Conservation (phyloP, 164 flowering plant species). For the Sedum album region DNA sequence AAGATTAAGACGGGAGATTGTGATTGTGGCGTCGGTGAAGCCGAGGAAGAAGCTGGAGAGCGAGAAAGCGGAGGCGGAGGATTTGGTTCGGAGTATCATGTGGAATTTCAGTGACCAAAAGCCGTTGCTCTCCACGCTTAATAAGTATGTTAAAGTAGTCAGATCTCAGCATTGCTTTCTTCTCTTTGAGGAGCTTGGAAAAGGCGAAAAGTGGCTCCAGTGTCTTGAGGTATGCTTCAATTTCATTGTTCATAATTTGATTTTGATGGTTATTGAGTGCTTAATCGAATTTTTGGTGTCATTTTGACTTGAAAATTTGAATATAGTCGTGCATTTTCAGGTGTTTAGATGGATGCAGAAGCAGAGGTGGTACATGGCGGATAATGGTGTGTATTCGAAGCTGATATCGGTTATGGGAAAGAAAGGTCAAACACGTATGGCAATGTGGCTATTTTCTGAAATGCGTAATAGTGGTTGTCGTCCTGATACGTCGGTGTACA, state of each 20-base stretch:
- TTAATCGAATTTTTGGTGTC: no score
- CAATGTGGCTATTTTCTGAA: conserved; percentile 99
- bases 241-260: not conserved
- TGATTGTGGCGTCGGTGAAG: not conserved
- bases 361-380: conserved; percentile 89
- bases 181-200: conserved; percentile 90
- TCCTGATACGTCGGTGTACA: conserved; percentile 93
- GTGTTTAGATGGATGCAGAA: conserved; percentile 99
- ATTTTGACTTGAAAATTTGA: no score
- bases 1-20: no score
- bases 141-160: conserved; percentile 57
- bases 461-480: conserved; percentile 96
- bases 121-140: conserved; percentile 50
- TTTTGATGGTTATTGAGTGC: not conserved
- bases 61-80: conserved; percentile 5
- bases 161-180: conserved; percentile 85
- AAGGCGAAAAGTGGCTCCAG: conserved; percentile 72
- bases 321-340: conserved; percentile 23
- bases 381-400: conserved; percentile 89
- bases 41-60: conserved; percentile 6
- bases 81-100: conserved; percentile 18
- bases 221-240: conserved; percentile 71
- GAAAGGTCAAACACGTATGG: conserved; percentile 88
- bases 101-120: conserved; percentile 39
- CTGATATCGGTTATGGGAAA: conserved; percentile 93